Base-by-base conservation (phyloP, 2,329 filamentous ascomycete genomes). In the Fusarium fujikuroi region DNA sequence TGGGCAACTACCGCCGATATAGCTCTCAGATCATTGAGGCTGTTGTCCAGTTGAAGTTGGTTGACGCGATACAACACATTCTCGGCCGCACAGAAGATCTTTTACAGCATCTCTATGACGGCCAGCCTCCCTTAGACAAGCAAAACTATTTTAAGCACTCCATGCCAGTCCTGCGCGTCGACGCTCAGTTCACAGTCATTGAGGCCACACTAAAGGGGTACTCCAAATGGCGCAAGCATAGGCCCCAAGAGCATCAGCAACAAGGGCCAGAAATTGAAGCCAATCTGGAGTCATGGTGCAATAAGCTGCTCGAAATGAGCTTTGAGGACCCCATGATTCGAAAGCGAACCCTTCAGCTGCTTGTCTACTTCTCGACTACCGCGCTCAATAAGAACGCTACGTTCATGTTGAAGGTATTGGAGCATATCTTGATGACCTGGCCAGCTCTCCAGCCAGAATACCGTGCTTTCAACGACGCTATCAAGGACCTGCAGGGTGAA, bases 1-100 rank as follows among this genome's bases (percentile, higher is more conserved):
- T 98, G 16, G 95, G 95, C 8, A 98, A 99, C 79, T 99, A 99
- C 81, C 89, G 96, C 43, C 90, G 96, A 66, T 98, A 97, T 78
- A 96, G 95, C 80, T 91, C 92, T 7, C 92, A 93, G 67, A 89
- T 98, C 32, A 94, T 99, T 62, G 95, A 98, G 82, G 89, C 89
- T 21, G 94, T 98, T 71, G 94, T 97, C 28, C 89, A 93, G 73
- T 89, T 93, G 75, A 93, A 94, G 75, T 91, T 95, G 6, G 89
- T 93, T 57, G 95, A 98, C 69, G 95, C 95, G 2, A 91, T 98
- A 73, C 89, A 91, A 44, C 93, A 98, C 81, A 95, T 98, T 58
- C 88, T 99, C n/a, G 86, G 87, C 21, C 91, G 93, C 76, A 92
- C 95, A 32, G 92, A 96, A 71, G 87, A 88, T 47, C 88, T 93